A percentile compares a stretch with the other conserved stretches of the same genome.
Evolutionary conservation across 2,329 filamentous ascomycete species (phyloP).

Genomic region (Colletotrichum echinochloae): DNA sequence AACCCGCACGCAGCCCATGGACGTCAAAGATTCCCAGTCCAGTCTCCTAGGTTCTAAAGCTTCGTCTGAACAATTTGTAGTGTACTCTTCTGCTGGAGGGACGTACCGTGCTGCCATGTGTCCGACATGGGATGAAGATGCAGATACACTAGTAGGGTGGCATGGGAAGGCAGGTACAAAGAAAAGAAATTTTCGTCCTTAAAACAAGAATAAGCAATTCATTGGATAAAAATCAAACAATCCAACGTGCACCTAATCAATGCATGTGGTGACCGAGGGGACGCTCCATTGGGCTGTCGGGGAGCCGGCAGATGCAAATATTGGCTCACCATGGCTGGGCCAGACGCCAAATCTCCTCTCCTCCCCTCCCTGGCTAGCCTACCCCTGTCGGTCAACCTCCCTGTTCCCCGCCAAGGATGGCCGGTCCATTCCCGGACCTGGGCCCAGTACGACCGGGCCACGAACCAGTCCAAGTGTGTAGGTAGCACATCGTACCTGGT

Average conservation of each 20-base stretch:
- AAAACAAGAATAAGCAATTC: background rate
- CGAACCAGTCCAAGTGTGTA: slow-evolving; percentile 35
- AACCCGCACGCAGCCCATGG: background rate
- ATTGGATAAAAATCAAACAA: background rate
- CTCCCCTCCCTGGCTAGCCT: slow-evolving; percentile 23
- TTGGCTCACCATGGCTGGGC: slow-evolving; percentile 23
- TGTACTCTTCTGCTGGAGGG: background rate
- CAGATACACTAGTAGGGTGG: background rate
- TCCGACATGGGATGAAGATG: background rate
- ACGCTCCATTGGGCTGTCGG: slow-evolving; percentile 2
- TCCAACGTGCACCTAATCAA: background rate
- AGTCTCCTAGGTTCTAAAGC: background rate
- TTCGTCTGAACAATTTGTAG: too few relatives aligned
- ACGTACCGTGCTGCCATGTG: background rate
- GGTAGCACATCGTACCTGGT: too few relatives aligned
- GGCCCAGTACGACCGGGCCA: slow-evolving; percentile 14
- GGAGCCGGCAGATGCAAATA: slow-evolving; percentile 3
- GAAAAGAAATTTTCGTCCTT: background rate
- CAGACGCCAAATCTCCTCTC: slow-evolving; percentile 40
- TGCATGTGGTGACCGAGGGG: slow-evolving; percentile 4
- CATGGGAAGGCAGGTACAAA: background rate
- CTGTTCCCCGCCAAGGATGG: slow-evolving; percentile 28
- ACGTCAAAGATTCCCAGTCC: background rate
- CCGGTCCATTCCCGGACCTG: slow-evolving; percentile 2
- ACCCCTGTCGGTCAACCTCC: slow-evolving; percentile 19